Base-by-base conservation (phyloP, 192 early-diverging fungal species). In the Coemansia sp. region DNA sequence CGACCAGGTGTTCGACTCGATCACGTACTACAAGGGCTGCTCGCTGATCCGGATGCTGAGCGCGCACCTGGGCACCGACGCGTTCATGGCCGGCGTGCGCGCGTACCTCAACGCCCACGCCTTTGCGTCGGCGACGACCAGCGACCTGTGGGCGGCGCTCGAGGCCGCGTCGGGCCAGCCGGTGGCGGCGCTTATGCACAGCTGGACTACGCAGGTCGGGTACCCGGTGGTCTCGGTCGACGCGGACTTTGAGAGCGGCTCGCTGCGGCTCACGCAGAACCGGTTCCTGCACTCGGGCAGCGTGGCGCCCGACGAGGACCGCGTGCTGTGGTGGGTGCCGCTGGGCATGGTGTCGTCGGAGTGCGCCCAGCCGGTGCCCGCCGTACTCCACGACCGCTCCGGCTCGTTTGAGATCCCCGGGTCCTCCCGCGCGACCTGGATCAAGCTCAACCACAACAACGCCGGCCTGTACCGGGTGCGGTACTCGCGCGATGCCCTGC, bases 381-480 rank as follows among this genome's bases (percentile, higher is more conserved):
- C 75, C 27, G 61, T 78, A 3, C 81, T 87, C 61, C 72, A 86
- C 40, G 69, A 82, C 22, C 78, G 84, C 44, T 52, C 76, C 18
- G 80, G 62, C 34, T 44, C 69, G 0, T 80, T 80, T 24, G 62
- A 60, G 16, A 71, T 75, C 12, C 68, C 81, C 2, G 57, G 52
- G 13, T 55, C 52, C 15, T 52, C 68, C 18, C 74, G 74, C 31
- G 78, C 69, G 36, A 63, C 84, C 4, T 91, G 90, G 75, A 93
- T 88, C 83, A 97, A 97, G 85, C 86, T 99, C 66, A 99, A 99
- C 87, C 78, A 84, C 44, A 85, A 85, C 62, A 88, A 89, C 46
- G 92, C 88, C 34, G 92, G 94, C 6, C 86, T 99, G 63, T 99
- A 92, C 86, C 90, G 97, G 31, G 95, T 97, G 2, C 87, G 90